These are phyloP conservation scores for Hyaloperonospora brassicae DNA, from an alignment of 352 stramenopile genomes.

Conservation along the genomic window DNA sequence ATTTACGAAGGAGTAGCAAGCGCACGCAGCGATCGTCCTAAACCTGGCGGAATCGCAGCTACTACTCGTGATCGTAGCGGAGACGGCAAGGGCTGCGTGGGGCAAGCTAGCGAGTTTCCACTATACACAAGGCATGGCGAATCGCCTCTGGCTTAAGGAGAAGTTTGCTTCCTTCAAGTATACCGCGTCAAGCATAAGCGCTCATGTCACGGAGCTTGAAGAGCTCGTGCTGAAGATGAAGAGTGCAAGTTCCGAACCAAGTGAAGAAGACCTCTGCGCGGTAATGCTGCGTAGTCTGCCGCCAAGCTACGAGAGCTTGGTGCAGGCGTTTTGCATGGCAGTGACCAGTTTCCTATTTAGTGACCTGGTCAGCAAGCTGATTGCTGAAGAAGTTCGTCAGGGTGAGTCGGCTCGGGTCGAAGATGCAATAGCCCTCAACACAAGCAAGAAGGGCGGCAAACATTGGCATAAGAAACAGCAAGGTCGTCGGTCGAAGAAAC, in stretches of 20 bases:
- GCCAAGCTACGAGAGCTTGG: slow-evolving; percentile 1
- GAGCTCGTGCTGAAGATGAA: slow-evolving; percentile 1
- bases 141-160: no score
- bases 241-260: neutral
- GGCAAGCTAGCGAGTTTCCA: no score
- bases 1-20: no score
- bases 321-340: no score
- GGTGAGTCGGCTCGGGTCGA: neutral
- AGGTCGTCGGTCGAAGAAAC: neutral
- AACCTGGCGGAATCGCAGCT: no score
- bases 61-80: no score
- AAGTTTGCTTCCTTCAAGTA: neutral
- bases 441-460: neutral
- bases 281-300: slow-evolving; percentile 1
- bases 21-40: no score
- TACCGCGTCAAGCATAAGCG: neutral
- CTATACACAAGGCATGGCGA: no score
- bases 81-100: no score
- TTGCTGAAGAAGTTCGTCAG: slow-evolving; percentile 1
- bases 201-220: neutral
- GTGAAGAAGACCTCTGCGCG: slow-evolving; percentile 2
- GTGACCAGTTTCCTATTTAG: no score
- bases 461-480: no score
- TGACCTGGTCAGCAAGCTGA: no score
- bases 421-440: neutral